Evolutionary conservation across 176 grass and related monocot genomes (phyloP), one percentile per base, ranked within the genome.

Genomic region (Rhynchospora pubera): DNA sequence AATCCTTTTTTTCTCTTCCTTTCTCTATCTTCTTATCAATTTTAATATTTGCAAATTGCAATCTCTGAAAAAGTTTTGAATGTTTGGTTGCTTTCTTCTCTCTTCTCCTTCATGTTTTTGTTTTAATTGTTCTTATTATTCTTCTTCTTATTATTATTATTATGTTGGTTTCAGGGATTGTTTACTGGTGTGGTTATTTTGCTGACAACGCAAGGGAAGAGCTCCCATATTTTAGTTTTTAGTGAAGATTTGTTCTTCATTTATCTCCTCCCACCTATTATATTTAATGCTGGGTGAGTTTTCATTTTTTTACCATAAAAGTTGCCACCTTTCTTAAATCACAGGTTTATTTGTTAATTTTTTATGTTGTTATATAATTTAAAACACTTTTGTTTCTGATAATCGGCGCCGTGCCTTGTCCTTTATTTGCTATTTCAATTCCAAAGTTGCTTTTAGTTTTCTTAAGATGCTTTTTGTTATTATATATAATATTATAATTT

Each of bases 201-300:
- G 89, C 86, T 93, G 44, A 90, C 90, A 13, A 93, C 97, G 9
- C 75, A 93, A 66, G 93, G 97, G 76, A 99, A 89, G 84, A 99
- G 90, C 89, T 99, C 97, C 11, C 97, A 91, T 81, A 80, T 99
- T 70, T 88, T 99, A 48, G 93, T 99, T 53, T 99, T 99, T 88
- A 99, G 97, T 64, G 97, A 96, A 85, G 97, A 99, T 63, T 88
- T 99, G 82, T 99, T 99, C 89, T 99, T 99, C 77, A 99, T 99
- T 23, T 99, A 99, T 88, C 92, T 99, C 66, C 93, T 99, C 0
- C 97, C 97, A 0, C 97, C 97, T 10, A 99, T 99, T 79, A 99
- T 99, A 87, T 99, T 99, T 85, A 99, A 99, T 82, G 97, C 97
- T 9, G 97, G 96, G 96, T 99, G 80, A 83, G 80, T 69, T 85